phyloP scores from a whole-genome alignment of 2,329 filamentous ascomycete species.

The Chalara sp. region DNA sequence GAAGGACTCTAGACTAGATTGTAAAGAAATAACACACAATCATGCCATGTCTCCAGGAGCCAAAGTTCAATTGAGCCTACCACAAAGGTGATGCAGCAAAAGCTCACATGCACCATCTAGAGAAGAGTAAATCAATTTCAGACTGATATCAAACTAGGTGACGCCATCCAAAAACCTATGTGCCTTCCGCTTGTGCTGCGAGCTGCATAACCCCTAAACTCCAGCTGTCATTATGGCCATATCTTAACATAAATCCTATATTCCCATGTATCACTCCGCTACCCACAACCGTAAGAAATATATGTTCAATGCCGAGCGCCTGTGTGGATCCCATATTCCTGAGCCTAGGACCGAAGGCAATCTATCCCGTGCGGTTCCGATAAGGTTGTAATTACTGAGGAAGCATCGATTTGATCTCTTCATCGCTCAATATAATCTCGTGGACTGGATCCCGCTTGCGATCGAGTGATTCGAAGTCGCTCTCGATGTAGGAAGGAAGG shows the following conservation, averaged over 20 bases:
- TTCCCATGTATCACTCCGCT: slow-evolving; percentile 19
- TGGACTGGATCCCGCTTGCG: slow-evolving; percentile 70
- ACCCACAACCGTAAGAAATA: slow-evolving; percentile 20
- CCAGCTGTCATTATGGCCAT: slow-evolving; percentile 6
- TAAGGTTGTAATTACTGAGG: slow-evolving; percentile 42
- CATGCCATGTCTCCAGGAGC: too few species aligned
- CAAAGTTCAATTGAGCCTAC: too few species aligned
- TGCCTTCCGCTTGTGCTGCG: background rate
- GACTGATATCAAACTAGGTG: background rate
- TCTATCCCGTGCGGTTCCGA: slow-evolving; percentile 11
- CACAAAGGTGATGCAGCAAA: too few species aligned
- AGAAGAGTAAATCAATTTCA: background rate
- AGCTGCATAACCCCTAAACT: background rate
- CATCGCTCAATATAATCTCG: slow-evolving; percentile 71
- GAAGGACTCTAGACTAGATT: too few species aligned
- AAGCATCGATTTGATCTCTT: slow-evolving; percentile 64
- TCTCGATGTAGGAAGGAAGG: slow-evolving; percentile 69
- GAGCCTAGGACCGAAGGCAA: slow-evolving; percentile 7
- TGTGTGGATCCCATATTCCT: slow-evolving; percentile 15
- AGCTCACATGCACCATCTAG: too few species aligned
- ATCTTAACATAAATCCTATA: slow-evolving; percentile 12
- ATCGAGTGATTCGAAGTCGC: slow-evolving; percentile 68
- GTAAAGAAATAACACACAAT: too few species aligned
- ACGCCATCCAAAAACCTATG: background rate
- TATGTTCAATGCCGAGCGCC: slow-evolving; percentile 22